A percentile compares a stretch with the other conserved stretches of the same genome.
These are phyloP conservation scores for Dioszegia hungarica DNA, from an alignment of 768 basidiomycete genomes.

Conservation along the genomic window DNA sequence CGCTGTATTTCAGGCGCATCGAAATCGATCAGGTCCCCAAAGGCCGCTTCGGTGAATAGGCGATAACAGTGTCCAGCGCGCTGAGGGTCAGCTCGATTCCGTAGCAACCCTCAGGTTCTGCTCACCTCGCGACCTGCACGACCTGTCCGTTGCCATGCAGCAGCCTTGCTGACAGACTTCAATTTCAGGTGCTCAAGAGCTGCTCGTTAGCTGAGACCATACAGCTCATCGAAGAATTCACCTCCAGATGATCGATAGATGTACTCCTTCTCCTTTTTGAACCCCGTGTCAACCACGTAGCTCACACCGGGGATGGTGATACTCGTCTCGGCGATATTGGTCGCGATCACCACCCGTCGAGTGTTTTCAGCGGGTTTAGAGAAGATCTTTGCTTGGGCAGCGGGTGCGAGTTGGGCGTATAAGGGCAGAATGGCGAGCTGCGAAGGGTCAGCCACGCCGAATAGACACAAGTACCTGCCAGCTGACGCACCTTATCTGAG, in stretches of 20 bases:
- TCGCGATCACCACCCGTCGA: conserved; percentile 89
- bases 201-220: conserved; percentile 37
- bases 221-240: conserved; percentile 48
- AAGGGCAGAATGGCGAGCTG: conserved; percentile 74
- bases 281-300: conserved; percentile 93
- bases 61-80: conserved; percentile 83
- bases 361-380: conserved; percentile 59
- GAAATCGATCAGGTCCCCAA: conserved; percentile 60
- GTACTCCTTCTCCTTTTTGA: conserved; percentile 91
- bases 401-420: conserved; percentile 76
- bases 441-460: not conserved
- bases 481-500: not conserved
- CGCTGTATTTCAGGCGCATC: conserved; percentile 87
- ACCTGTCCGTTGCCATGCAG: conserved; percentile 80
- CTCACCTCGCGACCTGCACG: conserved; percentile 88
- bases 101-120: not conserved
- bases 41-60: conserved; percentile 80
- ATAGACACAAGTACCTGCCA: not conserved
- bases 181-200: conserved; percentile 84
- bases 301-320: conserved; percentile 94
- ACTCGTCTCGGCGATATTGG: conserved; percentile 96
- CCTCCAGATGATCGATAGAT: conserved; percentile 64
- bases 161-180: conserved; percentile 78
- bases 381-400: conserved; percentile 76
- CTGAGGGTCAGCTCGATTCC: conserved; percentile 47